A percentile compares a stretch with the other conserved stretches of the same genome.
phyloP scores from a whole-genome alignment of 1,284 basidiomycete genomes.

The Rhodotorula sp. region DNA sequence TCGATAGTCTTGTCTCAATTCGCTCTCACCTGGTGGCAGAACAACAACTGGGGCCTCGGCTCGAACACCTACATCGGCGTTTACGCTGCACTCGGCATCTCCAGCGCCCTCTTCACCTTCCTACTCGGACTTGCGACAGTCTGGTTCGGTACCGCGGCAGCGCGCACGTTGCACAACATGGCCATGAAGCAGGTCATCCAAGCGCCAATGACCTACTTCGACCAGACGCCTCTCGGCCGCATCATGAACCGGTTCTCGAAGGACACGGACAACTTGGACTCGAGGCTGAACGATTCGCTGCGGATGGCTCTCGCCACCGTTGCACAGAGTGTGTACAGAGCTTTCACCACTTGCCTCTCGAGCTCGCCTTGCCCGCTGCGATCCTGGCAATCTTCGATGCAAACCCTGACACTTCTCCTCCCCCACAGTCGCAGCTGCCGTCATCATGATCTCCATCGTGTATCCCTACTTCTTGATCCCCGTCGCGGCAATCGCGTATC shows the following conservation, averaged over 20 bases:
- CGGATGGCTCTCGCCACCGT: conserved; percentile 42
- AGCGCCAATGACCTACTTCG: conserved; percentile 67
- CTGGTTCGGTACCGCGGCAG: conserved; percentile 40
- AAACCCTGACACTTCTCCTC: background rate
- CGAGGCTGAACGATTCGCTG: conserved; percentile 46
- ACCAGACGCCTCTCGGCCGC: conserved; percentile 65
- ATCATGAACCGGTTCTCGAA: conserved; percentile 56
- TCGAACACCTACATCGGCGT: conserved; percentile 61
- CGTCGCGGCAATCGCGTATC: conserved; percentile 56
- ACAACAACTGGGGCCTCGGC: conserved; percentile 21
- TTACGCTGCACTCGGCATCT: conserved; percentile 64
- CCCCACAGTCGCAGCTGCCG: background rate
- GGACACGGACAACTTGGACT: conserved; percentile 56
- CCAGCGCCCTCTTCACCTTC: conserved; percentile 62
- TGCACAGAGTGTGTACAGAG: conserved; percentile 56
- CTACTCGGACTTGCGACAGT: conserved; percentile 46
- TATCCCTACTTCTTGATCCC: conserved; percentile 49
- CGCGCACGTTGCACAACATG: conserved; percentile 47
- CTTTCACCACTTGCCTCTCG: conserved; percentile 68
- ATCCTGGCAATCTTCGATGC: conserved; percentile 48
- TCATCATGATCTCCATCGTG: conserved; percentile 54
- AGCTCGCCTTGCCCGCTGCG: too few species aligned
- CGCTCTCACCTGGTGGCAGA: conserved; percentile 35
- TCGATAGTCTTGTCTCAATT: conserved; percentile 27
- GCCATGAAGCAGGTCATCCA: conserved; percentile 62